Conservation (phyloP, 2,329 filamentous ascomycete species). For the Verticillium zaregamsianum region DNA sequence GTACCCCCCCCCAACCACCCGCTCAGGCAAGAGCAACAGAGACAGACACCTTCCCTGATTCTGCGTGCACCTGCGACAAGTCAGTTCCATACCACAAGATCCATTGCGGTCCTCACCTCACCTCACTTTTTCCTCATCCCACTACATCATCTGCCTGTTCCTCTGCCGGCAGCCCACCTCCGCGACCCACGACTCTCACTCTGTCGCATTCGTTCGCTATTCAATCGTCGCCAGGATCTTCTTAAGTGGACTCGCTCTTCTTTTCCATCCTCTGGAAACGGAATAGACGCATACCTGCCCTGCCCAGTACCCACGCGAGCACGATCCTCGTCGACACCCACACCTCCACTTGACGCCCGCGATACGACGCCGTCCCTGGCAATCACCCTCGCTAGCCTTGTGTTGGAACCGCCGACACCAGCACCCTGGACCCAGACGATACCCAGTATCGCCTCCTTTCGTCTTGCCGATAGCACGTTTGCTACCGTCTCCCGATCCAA, state of each 20-base stretch:
- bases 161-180: background rate
- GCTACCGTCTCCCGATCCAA: background rate
- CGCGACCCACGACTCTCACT: background rate
- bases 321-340: background rate
- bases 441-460: background rate
- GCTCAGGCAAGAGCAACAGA: background rate
- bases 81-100: background rate
- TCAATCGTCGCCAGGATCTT: background rate
- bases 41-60: background rate
- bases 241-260: background rate
- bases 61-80: background rate
- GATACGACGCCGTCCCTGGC: constrained; percentile 1
- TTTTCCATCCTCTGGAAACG: background rate
- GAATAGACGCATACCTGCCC: background rate
- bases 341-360: constrained; percentile 1
- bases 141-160: background rate
- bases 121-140: background rate
- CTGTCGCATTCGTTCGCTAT: background rate
- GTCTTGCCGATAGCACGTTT: background rate
- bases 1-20: background rate
- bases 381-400: background rate
- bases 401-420: background rate
- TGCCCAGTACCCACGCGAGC: background rate
- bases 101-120: background rate
- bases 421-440: background rate